phyloP scores from a whole-genome alignment of 495 filamentous ascomycete genomes.

The Penicillium steckii region DNA sequence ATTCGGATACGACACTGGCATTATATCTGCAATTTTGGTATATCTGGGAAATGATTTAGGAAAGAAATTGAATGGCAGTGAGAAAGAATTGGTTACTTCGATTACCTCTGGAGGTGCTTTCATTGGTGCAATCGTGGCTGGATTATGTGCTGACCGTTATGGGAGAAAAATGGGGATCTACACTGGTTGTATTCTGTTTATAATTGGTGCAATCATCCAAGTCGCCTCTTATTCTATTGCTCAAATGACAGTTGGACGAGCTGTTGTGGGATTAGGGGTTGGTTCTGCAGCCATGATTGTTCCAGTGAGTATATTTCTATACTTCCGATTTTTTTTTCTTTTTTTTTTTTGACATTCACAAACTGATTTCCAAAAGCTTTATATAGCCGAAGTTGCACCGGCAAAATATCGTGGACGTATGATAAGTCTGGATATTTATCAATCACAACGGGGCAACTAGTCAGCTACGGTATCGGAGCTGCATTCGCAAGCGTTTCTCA shows the following conservation, averaged over 20 bases:
- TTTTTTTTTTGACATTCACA: neutral
- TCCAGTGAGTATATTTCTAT: conserved; percentile 13
- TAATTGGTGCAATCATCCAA: conserved; percentile 44
- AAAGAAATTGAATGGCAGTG: conserved; percentile 23
- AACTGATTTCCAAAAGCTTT: conserved; percentile 12
- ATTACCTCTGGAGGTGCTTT: conserved; percentile 50
- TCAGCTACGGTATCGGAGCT: conserved; percentile 51
- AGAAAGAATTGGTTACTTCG: conserved; percentile 50
- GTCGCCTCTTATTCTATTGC: conserved; percentile 42
- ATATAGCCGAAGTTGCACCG: conserved; percentile 48
- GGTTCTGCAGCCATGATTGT: conserved; percentile 51
- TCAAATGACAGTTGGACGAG: conserved; percentile 50
- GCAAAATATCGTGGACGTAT: conserved; percentile 51
- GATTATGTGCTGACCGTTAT: conserved; percentile 45
- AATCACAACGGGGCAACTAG: conserved; percentile 51
- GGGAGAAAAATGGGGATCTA: conserved; percentile 51
- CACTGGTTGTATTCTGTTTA: conserved; percentile 46
- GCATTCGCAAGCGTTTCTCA: conserved; percentile 42
- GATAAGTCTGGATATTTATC: conserved; percentile 53
- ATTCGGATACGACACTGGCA: conserved; percentile 49
- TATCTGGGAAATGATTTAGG: conserved; percentile 37
- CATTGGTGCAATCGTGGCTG: conserved; percentile 50
- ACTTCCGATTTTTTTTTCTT: neutral
- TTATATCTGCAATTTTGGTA: conserved; percentile 50
- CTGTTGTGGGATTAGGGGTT: conserved; percentile 51